Evolutionary conservation across 2,329 filamentous ascomycete species (phyloP).

Genomic region (Waltergamsia citrina): DNA sequence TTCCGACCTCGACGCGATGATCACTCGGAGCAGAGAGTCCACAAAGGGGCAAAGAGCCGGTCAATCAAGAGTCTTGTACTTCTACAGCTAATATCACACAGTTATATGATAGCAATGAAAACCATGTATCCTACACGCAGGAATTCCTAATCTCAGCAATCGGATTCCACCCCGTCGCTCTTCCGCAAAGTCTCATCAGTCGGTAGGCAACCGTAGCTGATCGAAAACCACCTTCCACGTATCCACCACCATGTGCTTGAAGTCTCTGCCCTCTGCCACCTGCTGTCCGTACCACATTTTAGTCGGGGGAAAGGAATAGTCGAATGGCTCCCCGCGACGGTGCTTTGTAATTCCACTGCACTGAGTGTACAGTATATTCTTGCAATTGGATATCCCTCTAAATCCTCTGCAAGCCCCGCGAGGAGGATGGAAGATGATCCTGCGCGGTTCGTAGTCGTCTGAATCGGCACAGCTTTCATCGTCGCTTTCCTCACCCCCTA

Average conservation of each 20-base stretch:
- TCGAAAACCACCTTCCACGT: conserved; percentile 22
- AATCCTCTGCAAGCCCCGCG: conserved; percentile 14
- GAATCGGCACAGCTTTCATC: conserved; percentile 5
- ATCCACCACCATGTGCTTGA: conserved; percentile 36
- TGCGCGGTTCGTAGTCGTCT: conserved; percentile 9
- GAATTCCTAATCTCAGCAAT: too few relatives aligned
- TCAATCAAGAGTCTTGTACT: too few relatives aligned
- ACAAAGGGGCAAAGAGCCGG: too few relatives aligned
- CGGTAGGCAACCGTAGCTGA: background rate
- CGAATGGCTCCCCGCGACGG: background rate
- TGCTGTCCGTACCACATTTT: conserved; percentile 42
- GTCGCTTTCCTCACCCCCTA: background rate
- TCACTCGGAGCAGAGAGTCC: too few relatives aligned
- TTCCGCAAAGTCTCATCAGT: too few relatives aligned
- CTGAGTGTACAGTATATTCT: conserved; percentile 30
- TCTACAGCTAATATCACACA: too few relatives aligned
- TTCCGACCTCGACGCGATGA: conserved; percentile 37
- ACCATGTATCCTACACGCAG: too few relatives aligned
- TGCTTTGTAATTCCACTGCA: conserved; percentile 17
- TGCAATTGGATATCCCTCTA: conserved; percentile 16
- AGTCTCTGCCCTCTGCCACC: conserved; percentile 34
- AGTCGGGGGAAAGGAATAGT: conserved; percentile 29
- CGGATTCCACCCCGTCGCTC: too few relatives aligned
- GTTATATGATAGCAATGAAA: too few relatives aligned
- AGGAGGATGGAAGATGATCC: conserved; percentile 38